phyloP scores from a whole-genome alignment of 768 basidiomycete genomes.

The Tricholomella constricta region DNA sequence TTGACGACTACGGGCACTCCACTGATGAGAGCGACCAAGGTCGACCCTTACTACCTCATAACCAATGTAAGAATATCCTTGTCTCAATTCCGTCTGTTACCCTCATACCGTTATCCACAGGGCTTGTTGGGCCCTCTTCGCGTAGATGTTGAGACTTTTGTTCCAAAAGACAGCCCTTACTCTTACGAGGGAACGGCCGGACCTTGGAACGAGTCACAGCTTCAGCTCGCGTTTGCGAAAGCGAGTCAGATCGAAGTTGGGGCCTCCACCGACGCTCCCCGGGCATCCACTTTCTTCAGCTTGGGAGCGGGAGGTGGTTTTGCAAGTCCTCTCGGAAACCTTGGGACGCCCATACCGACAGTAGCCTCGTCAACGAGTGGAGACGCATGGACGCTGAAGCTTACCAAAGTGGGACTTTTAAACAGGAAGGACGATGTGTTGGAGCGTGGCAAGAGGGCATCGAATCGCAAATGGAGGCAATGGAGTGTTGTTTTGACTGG shows the following conservation, averaged over 20 bases:
- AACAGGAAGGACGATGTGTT: constrained; percentile 78
- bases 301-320: constrained; percentile 35
- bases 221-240: constrained; percentile 64
- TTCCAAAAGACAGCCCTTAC: constrained; percentile 67
- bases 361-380: constrained; percentile 25
- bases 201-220: constrained; percentile 67
- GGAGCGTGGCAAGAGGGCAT: constrained; percentile 75
- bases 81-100: background rate
- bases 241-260: constrained; percentile 61
- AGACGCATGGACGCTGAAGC: constrained; percentile 54
- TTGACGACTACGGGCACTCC: constrained; percentile 31
- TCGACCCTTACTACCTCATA: constrained; percentile 94
- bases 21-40: constrained; percentile 57
- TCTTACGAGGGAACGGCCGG: constrained; percentile 64
- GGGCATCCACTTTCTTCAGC: constrained; percentile 38
- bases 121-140: constrained; percentile 69
- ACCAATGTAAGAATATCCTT: constrained; percentile 50
- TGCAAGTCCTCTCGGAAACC: constrained; percentile 25
- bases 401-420: constrained; percentile 81
- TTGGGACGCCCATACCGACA: constrained; percentile 15
- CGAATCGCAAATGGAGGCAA: constrained; percentile 83
- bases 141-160: constrained; percentile 58
- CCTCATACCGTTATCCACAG: constrained; percentile 26
- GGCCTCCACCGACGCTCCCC: constrained; percentile 35
- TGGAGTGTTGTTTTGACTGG: constrained; percentile 87